Conservation (phyloP, 2,329 filamentous ascomycete genomes). For the Metarhizium anisopliae region DNA sequence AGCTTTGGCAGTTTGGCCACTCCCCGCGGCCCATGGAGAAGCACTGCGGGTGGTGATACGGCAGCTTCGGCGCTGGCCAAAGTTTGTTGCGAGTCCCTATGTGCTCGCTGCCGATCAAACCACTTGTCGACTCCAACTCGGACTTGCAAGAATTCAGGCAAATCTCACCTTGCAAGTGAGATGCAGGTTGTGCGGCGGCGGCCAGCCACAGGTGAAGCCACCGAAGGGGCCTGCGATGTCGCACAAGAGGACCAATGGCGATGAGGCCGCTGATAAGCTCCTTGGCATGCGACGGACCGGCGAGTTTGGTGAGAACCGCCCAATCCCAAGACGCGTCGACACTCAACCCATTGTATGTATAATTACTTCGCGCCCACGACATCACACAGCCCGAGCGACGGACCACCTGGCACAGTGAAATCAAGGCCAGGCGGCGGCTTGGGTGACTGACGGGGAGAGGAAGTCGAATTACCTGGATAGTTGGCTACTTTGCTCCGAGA, state of each 20-base stretch:
- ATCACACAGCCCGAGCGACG: not conserved
- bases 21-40: too few relatives aligned
- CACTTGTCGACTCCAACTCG: not conserved
- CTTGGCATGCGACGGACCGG: not conserved
- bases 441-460: not conserved
- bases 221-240: not conserved
- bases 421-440: too few relatives aligned
- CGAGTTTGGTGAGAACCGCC: not conserved
- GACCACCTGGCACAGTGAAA: not conserved
- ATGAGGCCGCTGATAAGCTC: constrained; percentile 2
- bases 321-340: not conserved
- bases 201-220: constrained; percentile 1
- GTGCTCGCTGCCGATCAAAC: not conserved
- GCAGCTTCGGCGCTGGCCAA: not conserved
- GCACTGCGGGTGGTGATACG: too few relatives aligned
- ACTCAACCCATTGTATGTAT: not conserved
- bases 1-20: too few relatives aligned
- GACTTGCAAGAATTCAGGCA: not conserved
- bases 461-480: not conserved
- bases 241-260: constrained; percentile 3
- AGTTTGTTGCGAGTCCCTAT: not conserved
- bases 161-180: not conserved
- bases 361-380: not conserved
- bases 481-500: too few relatives aligned
- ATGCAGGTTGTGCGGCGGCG: not conserved